Percentiles rank a stretch among this genome's conserved stretches.
These are phyloP conservation scores for Plasmodiophora brassicae DNA, from an alignment of 208 protist genomes.

Conservation along the genomic window DNA sequence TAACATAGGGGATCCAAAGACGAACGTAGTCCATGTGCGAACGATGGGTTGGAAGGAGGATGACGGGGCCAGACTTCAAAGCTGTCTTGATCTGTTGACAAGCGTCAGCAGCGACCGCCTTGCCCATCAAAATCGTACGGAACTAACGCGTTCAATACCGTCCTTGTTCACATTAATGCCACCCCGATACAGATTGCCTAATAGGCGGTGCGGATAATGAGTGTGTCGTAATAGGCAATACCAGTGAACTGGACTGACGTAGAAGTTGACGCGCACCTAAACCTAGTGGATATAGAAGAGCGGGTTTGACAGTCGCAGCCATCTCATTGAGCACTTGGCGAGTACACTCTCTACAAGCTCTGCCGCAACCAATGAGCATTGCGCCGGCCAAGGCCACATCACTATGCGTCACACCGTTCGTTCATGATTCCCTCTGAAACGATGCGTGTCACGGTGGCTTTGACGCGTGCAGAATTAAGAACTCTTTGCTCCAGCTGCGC, in stretches of 20 bases:
- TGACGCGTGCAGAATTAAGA: no score
- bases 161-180: not conserved
- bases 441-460: no score
- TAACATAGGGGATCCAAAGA: not conserved
- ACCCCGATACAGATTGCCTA: not conserved
- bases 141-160: not conserved
- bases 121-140: not conserved
- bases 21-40: not conserved
- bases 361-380: no score
- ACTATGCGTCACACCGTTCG: no score
- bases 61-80: not conserved
- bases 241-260: not conserved
- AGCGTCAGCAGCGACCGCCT: not conserved
- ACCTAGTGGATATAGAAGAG: not conserved
- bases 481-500: no score
- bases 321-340: not conserved
- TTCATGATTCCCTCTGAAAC: no score
- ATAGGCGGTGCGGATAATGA: no score
- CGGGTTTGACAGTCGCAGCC: not conserved
- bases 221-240: not conserved
- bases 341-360: no score
- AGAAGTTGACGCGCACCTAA: not conserved
- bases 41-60: not conserved
- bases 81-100: not conserved
- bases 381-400: no score